Conservation (phyloP, 169 alveolate species). For the Eimeria falciformis region DNA sequence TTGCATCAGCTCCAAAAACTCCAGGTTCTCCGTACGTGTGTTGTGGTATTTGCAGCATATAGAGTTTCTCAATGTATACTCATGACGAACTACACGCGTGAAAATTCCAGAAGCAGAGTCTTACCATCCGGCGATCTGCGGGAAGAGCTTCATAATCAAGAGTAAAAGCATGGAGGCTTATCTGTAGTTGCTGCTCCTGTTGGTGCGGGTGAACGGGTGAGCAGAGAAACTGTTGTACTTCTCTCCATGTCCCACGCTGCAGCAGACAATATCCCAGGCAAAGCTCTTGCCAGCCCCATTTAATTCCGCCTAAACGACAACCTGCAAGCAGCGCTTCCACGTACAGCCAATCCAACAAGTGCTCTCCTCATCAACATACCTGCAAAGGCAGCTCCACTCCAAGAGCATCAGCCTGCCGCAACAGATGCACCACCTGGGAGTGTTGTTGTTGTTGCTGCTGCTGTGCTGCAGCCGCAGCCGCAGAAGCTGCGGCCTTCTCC, state of each 20-base stretch:
- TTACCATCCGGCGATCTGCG: not conserved
- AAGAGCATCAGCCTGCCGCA: constrained; percentile 59
- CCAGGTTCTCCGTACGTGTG: too few species aligned
- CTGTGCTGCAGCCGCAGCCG: constrained; percentile 55
- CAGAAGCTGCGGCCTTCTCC: constrained; percentile 33
- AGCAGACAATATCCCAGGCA: not conserved
- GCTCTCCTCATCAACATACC: too few species aligned
- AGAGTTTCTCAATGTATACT: too few species aligned
- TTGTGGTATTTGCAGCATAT: too few species aligned
- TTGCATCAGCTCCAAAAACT: too few species aligned
- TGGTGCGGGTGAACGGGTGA: not conserved
- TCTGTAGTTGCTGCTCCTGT: not conserved
- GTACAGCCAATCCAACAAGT: too few species aligned
- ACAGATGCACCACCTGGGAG: not conserved
- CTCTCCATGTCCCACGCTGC: not conserved
- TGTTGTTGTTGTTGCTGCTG: constrained; percentile 58
- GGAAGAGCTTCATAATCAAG: not conserved
- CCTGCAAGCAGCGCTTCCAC: too few species aligned
- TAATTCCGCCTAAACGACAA: too few species aligned
- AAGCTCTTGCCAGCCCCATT: too few species aligned
- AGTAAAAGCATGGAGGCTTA: not conserved
- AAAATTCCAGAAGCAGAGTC: too few species aligned
- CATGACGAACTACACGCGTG: too few species aligned
- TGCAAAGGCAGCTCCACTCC: constrained; percentile 51
- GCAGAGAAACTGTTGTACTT: not conserved